These are phyloP conservation scores for Lactarius deliciosus DNA, from an alignment of 768 basidiomycete genomes.

Conservation along the genomic window DNA sequence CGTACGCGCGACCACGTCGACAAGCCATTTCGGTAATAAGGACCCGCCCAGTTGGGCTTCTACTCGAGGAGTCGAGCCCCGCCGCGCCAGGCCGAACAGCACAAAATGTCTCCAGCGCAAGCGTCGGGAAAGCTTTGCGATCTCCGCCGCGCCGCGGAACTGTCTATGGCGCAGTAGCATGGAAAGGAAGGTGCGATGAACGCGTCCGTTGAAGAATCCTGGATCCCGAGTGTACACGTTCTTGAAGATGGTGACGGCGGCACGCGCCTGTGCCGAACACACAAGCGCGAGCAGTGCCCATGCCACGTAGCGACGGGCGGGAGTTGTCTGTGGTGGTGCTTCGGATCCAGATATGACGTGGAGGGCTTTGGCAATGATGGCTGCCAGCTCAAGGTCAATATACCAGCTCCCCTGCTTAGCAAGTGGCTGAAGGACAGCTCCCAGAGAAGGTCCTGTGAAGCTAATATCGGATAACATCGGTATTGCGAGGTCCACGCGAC, in stretches of 20 bases:
- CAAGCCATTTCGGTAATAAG: slow-evolving; percentile 13
- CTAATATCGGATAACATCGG: slow-evolving; percentile 12
- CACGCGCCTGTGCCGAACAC: slow-evolving; percentile 38
- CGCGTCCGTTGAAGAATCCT: slow-evolving; percentile 42
- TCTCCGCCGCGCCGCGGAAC: slow-evolving; percentile 37
- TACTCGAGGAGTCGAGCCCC: slow-evolving; percentile 4
- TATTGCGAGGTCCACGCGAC: slow-evolving; percentile 25
- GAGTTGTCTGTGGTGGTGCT: slow-evolving; percentile 41
- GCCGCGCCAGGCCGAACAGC: slow-evolving; percentile 22
- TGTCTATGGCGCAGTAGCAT: slow-evolving; percentile 45
- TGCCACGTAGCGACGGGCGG: slow-evolving; percentile 41
- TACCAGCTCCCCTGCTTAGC: slow-evolving; percentile 20
- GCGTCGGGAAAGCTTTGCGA: slow-evolving; percentile 27
- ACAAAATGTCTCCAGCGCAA: slow-evolving; percentile 39
- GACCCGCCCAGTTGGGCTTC: slow-evolving; percentile 11
- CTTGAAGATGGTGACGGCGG: slow-evolving; percentile 43
- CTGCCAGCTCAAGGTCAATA: slow-evolving; percentile 24
- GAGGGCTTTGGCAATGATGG: slow-evolving; percentile 32
- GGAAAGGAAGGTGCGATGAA: slow-evolving; percentile 39
- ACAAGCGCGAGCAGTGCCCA: slow-evolving; percentile 40
- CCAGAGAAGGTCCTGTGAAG: slow-evolving; percentile 33
- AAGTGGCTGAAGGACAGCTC: slow-evolving; percentile 33
- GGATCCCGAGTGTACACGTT: slow-evolving; percentile 39
- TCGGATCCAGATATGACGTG: slow-evolving; percentile 38
- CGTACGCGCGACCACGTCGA: background rate